A percentile compares a stretch with the other conserved stretches of the same genome.
Evolutionary conservation across 176 grass and related monocot genomes (phyloP).

Genomic region (Carex littledalei): DNA sequence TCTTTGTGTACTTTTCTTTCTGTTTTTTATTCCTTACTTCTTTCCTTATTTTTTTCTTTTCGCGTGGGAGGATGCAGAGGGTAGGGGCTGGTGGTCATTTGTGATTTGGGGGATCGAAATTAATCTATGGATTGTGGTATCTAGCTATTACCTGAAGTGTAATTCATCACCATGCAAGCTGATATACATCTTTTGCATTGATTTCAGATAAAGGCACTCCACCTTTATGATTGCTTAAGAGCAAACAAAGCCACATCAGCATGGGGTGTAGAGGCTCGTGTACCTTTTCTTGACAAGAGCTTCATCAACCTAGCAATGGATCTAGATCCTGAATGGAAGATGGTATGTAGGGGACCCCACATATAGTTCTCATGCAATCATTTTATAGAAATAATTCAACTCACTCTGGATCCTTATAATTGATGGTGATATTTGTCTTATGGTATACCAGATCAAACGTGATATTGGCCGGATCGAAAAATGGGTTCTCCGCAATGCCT

Average conservation of each 20-base stretch:
- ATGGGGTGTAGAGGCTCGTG: constrained; percentile 92
- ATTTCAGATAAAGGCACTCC: constrained; percentile 96
- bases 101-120: background rate
- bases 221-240: constrained; percentile 94
- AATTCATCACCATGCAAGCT: background rate
- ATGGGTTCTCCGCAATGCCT: constrained; percentile 92
- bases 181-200: constrained; percentile 16
- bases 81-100: background rate
- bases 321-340: constrained; percentile 97
- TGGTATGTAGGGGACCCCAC: constrained; percentile 43
- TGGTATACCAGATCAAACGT: constrained; percentile 54
- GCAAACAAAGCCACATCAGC: constrained; percentile 96
- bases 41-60: background rate
- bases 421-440: constrained; percentile 7
- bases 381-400: background rate
- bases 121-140: background rate
- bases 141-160: background rate
- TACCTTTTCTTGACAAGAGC: constrained; percentile 92
- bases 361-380: background rate
- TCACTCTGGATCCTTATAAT: background rate
- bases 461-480: constrained; percentile 87
- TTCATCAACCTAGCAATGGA: constrained; percentile 96
- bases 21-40: background rate
- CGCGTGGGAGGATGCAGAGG: background rate
- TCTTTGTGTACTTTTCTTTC: background rate